Evolutionary conservation across 2,329 filamentous ascomycete species (phyloP).

Genomic region (Epichloe sylvatica): DNA sequence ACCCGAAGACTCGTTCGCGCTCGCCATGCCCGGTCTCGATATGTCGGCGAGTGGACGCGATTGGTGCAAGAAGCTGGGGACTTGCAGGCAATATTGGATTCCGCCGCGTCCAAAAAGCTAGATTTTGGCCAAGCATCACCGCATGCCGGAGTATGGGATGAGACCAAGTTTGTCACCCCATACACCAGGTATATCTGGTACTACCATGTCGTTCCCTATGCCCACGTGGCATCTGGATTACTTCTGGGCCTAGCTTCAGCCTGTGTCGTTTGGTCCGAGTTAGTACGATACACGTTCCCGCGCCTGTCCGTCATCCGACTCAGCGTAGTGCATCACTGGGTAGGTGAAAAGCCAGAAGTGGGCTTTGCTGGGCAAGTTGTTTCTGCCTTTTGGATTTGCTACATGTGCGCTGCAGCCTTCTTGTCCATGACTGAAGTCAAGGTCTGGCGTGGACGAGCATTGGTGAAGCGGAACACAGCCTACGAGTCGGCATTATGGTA

Average conservation of each 20-base stretch:
- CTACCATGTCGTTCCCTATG: conserved; percentile 56
- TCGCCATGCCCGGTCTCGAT: conserved; percentile 69
- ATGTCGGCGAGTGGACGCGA: conserved; percentile 72
- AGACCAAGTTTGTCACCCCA: conserved; percentile 54
- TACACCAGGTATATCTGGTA: conserved; percentile 69
- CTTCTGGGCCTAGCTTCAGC: conserved; percentile 62
- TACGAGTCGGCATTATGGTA: conserved; percentile 95
- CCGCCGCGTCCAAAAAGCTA: conserved; percentile 64
- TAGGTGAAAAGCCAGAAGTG: conserved; percentile 57
- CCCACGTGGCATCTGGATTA: conserved; percentile 50
- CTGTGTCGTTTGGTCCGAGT: conserved; percentile 84
- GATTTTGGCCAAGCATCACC: conserved; percentile 53
- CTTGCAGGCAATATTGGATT: conserved; percentile 72
- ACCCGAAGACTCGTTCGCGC: conserved; percentile 71
- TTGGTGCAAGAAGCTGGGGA: conserved; percentile 61
- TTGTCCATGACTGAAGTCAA: conserved; percentile 83
- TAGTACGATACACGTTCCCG: conserved; percentile 70
- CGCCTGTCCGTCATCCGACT: conserved; percentile 56
- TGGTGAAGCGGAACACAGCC: conserved; percentile 83
- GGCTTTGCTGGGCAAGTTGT: conserved; percentile 78
- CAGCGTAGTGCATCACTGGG: conserved; percentile 62
- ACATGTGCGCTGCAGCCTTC: conserved; percentile 87
- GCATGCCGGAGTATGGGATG: conserved; percentile 39
- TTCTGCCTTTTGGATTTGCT: conserved; percentile 77
- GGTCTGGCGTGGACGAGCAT: conserved; percentile 89